A percentile compares a stretch with the other conserved stretches of the same genome.
phyloP scores from a whole-genome alignment of 2,329 filamentous ascomycete species.

The Amesomyces nigricolor region DNA sequence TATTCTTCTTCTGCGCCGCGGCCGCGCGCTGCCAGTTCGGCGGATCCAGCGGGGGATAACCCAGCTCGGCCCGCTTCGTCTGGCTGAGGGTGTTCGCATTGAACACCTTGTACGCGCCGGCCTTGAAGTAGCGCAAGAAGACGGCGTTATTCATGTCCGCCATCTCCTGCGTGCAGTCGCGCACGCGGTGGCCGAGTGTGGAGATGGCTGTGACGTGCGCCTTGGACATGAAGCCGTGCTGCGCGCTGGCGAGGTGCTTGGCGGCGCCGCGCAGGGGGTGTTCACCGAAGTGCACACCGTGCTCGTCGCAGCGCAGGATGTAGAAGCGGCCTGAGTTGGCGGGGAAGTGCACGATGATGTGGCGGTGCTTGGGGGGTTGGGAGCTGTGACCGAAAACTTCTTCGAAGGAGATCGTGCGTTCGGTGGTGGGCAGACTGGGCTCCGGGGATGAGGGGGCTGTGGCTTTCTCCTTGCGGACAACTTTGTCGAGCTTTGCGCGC shows the following conservation, averaged over 20 bases:
- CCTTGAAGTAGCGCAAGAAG: conserved; percentile 28
- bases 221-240: conserved; percentile 31
- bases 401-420: conserved; percentile 30
- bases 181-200: conserved; percentile 32
- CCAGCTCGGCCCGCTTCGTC: conserved; percentile 14
- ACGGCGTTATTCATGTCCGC: conserved; percentile 32
- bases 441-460: background rate
- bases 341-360: conserved; percentile 32
- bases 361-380: conserved; percentile 29
- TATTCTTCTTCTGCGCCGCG: conserved; percentile 1
- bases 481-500: conserved; percentile 1
- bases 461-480: background rate
- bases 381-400: conserved; percentile 31
- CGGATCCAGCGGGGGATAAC: conserved; percentile 14
- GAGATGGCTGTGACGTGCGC: conserved; percentile 30
- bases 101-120: conserved; percentile 30
- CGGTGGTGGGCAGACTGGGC: background rate
- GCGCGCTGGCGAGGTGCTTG: conserved; percentile 33
- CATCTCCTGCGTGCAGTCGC: conserved; percentile 30
- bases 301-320: conserved; percentile 37
- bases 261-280: conserved; percentile 35
- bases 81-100: conserved; percentile 26
- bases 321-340: conserved; percentile 29
- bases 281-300: conserved; percentile 33
- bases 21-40: conserved; percentile 3